Base-by-base conservation (phyloP, 2,329 filamentous ascomycete species). In the Leptosphaerulina australis region DNA sequence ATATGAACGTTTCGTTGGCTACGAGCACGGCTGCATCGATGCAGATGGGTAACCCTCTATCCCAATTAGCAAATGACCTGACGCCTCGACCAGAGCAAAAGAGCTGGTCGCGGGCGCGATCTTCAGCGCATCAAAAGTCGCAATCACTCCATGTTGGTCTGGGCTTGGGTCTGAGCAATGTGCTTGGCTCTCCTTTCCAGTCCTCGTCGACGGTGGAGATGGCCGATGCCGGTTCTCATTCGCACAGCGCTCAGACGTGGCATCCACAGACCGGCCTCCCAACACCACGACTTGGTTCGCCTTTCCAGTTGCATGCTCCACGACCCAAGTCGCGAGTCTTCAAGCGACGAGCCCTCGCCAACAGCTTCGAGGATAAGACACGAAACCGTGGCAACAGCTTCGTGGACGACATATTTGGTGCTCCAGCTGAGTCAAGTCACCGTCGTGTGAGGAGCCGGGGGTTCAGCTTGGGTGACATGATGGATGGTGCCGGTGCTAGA, bases 391-490 rank as follows among this genome's bases (percentile, higher is more conserved):
- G 67, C 15, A 75, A 75, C 28, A 76, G 73, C 53, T 72, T 76
- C 5, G 70, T 73, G 29, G 72, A 69, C 39, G 72, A 79, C 48
- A 64, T 81, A 7, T 78, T 81, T 55, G 73, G 75, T 45, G 72
- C 73, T 25, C 72, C 75, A 29, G 71, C 74, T 21, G 79, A 83
- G 51, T 74, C 76, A 8, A 79, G 80, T 44, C 78, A 82, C 58
- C 79, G 81, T 46, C 79, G 82, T 22, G 78, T 84, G 25, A 80
- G 84, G 30, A 84, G 79, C 59, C 81, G 84, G 33, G 84, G 84
- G 45, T 85, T 84, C 60, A 86, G 83, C 36, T 76, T 82, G 18
- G 81, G 83, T 39, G 81, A 83, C 43, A 78, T 83, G 51, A 77
- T 76, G 54, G 76, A 76, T 21, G 75, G 78, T 41, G 78, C 75